These are phyloP conservation scores for Podospora fimiseda DNA, from an alignment of 495 filamentous ascomycete species.

Conservation along the genomic window DNA sequence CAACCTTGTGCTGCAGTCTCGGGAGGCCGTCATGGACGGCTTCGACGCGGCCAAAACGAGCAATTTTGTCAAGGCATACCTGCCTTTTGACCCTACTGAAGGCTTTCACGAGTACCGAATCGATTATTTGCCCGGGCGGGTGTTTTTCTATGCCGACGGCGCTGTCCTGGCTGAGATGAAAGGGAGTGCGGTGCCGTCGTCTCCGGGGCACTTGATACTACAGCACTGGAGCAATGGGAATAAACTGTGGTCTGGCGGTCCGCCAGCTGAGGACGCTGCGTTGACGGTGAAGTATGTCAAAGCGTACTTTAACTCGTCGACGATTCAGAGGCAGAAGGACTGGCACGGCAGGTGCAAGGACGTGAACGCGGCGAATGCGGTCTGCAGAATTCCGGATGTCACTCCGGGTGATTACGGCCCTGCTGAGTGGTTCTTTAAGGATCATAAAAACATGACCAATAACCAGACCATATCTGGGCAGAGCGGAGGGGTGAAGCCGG, in stretches of 20 bases:
- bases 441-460: constrained; percentile 46
- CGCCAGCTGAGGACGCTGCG: constrained; percentile 53
- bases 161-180: constrained; percentile 48
- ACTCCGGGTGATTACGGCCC: constrained; percentile 35
- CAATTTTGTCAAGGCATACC: constrained; percentile 45
- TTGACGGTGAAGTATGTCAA: constrained; percentile 61
- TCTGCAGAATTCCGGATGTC: constrained; percentile 55
- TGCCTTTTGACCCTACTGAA: constrained; percentile 56
- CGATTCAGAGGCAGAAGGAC: constrained; percentile 36
- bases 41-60: constrained; percentile 51
- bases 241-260: constrained; percentile 58
- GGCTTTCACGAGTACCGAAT: constrained; percentile 71
- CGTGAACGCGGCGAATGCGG: constrained; percentile 29
- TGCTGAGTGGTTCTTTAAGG: constrained; percentile 54
- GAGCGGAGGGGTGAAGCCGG: constrained; percentile 10
- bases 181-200: constrained; percentile 47
- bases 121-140: constrained; percentile 56
- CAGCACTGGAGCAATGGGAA: constrained; percentile 79
- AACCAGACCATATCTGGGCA: constrained; percentile 48
- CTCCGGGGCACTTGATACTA: constrained; percentile 57
- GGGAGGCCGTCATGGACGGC: constrained; percentile 45
- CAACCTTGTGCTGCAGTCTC: constrained; percentile 67
- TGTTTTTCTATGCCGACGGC: constrained; percentile 62
- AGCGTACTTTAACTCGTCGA: constrained; percentile 69
- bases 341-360: constrained; percentile 45